A percentile compares a stretch with the other conserved stretches of the same genome.
phyloP scores from a whole-genome alignment of 371 early-diverging fungal genomes.

The Syncephalastrum racemosum region DNA sequence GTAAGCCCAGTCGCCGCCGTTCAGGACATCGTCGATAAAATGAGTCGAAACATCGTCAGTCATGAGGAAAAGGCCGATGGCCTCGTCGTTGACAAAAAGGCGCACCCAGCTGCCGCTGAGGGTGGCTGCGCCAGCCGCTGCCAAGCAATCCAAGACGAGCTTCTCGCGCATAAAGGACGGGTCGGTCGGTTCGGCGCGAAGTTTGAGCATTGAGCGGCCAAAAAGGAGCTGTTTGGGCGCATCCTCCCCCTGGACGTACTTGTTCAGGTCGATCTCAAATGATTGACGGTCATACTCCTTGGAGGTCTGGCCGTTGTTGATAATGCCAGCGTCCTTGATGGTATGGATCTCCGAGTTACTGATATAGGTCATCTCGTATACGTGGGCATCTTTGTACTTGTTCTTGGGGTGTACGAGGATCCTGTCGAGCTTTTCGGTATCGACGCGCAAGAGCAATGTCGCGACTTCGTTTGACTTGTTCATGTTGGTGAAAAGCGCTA shows the following conservation, averaged over 20 bases:
- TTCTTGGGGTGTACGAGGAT: constrained; percentile 30
- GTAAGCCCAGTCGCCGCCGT: constrained; percentile 30
- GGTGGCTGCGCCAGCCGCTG: constrained; percentile 53
- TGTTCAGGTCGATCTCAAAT: constrained; percentile 46
- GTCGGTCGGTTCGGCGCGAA: constrained; percentile 56
- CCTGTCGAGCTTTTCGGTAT: constrained; percentile 28
- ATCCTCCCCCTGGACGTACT: constrained; percentile 20
- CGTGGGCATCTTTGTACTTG: constrained; percentile 26
- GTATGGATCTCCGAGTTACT: constrained; percentile 42
- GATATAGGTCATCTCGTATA: constrained; percentile 45
- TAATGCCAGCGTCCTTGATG: constrained; percentile 39
- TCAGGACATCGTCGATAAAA: constrained; percentile 42
- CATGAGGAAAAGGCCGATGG: constrained; percentile 52
- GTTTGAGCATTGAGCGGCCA: constrained; percentile 49
- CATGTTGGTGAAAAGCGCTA: constrained; percentile 25
- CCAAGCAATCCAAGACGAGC: constrained; percentile 44
- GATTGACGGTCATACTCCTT: constrained; percentile 57
- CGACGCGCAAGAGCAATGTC: constrained; percentile 46
- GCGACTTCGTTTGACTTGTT: constrained; percentile 42
- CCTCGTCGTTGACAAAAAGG: constrained; percentile 49
- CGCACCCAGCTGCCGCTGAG: constrained; percentile 52
- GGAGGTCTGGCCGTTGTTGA: constrained; percentile 51
- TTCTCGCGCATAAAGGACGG: constrained; percentile 55
- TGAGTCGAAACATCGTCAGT: constrained; percentile 55
- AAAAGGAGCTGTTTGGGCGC: constrained; percentile 25